Conservation (phyloP, 1,139 yeast genomes). For the Ogataea hybrid region DNA sequence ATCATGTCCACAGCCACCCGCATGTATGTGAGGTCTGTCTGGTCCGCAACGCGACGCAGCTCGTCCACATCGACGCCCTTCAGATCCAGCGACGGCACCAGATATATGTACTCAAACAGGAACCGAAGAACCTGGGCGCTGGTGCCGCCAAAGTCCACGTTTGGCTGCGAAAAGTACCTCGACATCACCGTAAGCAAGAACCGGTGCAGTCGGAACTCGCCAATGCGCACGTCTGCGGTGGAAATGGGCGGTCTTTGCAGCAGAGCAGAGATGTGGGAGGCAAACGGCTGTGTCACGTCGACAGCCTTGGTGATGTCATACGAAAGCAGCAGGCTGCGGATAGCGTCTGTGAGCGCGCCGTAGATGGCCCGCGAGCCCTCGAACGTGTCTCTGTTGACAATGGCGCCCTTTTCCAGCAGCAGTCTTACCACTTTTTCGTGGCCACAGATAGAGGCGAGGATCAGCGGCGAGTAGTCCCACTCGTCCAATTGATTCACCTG, state of each 20-base stretch:
- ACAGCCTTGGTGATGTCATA: conserved; percentile 69
- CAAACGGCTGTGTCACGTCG: conserved; percentile 71
- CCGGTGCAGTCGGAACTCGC: conserved; percentile 37
- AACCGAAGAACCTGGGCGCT: conserved; percentile 35
- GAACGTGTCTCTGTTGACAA: conserved; percentile 74
- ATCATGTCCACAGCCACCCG: conserved; percentile 10
- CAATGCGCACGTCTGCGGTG: conserved; percentile 40
- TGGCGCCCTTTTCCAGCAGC: conserved; percentile 64
- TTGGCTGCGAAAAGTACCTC: conserved; percentile 3
- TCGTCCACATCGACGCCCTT: conserved; percentile 31
- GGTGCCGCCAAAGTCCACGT: neutral
- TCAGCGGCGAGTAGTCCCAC: conserved; percentile 74
- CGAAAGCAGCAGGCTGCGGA: conserved; percentile 54
- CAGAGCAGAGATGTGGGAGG: conserved; percentile 60
- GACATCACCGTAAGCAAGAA: conserved; percentile 42
- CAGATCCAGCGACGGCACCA: conserved; percentile 40
- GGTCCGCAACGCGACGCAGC: conserved; percentile 36
- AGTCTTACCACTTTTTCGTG: conserved; percentile 60
- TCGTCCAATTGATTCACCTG: conserved; percentile 60
- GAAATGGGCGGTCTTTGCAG: conserved; percentile 34
- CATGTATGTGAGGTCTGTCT: conserved; percentile 39
- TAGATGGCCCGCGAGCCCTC: conserved; percentile 80
- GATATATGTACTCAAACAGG: conserved; percentile 52
- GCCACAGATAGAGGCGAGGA: conserved; percentile 73
- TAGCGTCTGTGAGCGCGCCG: conserved; percentile 70